These are phyloP conservation scores for Mucor sp. DNA, from an alignment of 371 early-diverging fungal species.

Conservation along the genomic window DNA sequence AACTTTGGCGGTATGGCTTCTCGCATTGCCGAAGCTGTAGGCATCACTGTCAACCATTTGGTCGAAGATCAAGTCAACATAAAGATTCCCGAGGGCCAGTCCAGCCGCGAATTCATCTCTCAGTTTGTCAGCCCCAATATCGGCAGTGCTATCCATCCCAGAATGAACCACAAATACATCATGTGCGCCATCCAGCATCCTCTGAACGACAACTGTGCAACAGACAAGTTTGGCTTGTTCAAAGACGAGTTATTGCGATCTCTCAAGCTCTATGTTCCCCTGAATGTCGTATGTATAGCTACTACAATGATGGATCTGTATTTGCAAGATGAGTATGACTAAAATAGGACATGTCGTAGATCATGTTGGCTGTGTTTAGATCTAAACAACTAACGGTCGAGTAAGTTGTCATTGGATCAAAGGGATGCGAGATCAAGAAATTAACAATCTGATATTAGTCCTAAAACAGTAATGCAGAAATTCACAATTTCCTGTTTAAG, in stretches of 20 bases:
- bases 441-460: conserved; percentile 29
- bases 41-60: conserved; percentile 40
- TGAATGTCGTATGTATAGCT: conserved; percentile 69
- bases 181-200: conserved; percentile 81
- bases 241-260: conserved; percentile 56
- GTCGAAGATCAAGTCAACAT: conserved; percentile 38
- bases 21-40: conserved; percentile 45
- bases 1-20: conserved; percentile 59
- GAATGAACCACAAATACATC: conserved; percentile 65
- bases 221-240: conserved; percentile 41
- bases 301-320: neutral
- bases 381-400: conserved; percentile 45
- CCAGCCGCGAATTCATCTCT: conserved; percentile 54
- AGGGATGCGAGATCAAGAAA: no score
- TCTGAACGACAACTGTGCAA: conserved; percentile 53
- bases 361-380: conserved; percentile 61
- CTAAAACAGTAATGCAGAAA: conserved; percentile 35
- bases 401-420: conserved; percentile 28
- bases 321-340: neutral
- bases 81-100: conserved; percentile 43
- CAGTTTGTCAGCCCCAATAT: conserved; percentile 60
- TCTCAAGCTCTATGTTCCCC: conserved; percentile 68
- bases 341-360: conserved; percentile 20
- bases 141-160: conserved; percentile 46
- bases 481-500: conserved; percentile 63